Evolutionary conservation across 1,284 basidiomycete species (phyloP).

Genomic region (Ganoderma resinaceum): DNA sequence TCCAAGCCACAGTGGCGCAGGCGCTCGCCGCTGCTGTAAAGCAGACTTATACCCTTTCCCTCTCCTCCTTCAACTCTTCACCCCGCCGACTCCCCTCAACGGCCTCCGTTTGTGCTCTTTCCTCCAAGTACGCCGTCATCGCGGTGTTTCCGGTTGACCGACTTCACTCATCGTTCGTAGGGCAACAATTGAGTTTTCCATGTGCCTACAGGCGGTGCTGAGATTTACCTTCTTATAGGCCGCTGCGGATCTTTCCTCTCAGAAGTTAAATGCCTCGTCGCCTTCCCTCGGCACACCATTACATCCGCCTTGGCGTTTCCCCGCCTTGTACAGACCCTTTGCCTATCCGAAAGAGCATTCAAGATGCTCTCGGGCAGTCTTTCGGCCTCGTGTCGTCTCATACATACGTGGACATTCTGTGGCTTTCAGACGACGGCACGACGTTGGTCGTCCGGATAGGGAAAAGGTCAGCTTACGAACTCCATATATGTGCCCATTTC

Average conservation of each 20-base stretch:
- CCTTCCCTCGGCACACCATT: conserved; percentile 40
- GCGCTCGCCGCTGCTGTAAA: background rate
- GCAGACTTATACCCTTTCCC: background rate
- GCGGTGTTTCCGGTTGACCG: background rate
- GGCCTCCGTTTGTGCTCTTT: background rate
- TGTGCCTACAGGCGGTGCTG: background rate
- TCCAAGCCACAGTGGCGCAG: background rate
- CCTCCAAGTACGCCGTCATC: background rate
- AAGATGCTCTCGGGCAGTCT: conserved; percentile 49
- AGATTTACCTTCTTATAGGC: conserved; percentile 2
- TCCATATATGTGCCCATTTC: background rate
- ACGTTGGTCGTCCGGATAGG: conserved; percentile 47
- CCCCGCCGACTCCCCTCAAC: background rate
- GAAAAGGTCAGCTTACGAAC: conserved; percentile 32
- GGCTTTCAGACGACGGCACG: conserved; percentile 42
- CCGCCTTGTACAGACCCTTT: conserved; percentile 47
- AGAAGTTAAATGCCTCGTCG: conserved; percentile 12
- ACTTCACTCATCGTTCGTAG: background rate
- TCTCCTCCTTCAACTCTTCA: background rate
- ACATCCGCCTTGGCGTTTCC: conserved; percentile 47
- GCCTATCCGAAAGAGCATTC: conserved; percentile 48
- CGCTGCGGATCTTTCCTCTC: background rate
- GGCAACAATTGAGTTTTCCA: background rate
- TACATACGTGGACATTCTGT: conserved; percentile 51
- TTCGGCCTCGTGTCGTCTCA: conserved; percentile 50